Evolutionary conservation across 2,329 filamentous ascomycete genomes (phyloP).

Genomic region (Phymatotrichopsis omnivora): DNA sequence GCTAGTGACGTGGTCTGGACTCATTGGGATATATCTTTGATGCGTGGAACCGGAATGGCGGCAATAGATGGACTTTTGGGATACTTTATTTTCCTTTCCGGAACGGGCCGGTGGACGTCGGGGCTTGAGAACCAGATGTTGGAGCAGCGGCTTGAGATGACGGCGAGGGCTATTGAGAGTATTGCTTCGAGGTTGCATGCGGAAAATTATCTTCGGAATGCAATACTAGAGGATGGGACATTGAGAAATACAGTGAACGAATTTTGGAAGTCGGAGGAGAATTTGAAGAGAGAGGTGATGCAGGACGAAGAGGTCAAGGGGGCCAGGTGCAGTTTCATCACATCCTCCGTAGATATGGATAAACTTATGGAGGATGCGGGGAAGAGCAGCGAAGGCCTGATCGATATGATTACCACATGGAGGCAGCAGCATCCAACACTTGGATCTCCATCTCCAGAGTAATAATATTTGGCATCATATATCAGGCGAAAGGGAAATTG

Average conservation of each 20-base stretch:
- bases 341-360: conserved; percentile 35
- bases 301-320: conserved; percentile 59
- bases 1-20: conserved; percentile 57
- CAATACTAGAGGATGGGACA: conserved; percentile 60
- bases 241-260: conserved; percentile 55
- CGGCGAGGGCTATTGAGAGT: conserved; percentile 47
- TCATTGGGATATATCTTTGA: conserved; percentile 57
- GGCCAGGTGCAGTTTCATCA: conserved; percentile 54
- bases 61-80: conserved; percentile 54
- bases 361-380: conserved; percentile 29
- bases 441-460: too few species aligned
- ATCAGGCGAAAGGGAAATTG: too few species aligned
- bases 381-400: conserved; percentile 44
- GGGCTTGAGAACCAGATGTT: conserved; percentile 47
- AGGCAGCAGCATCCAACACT: too few species aligned
- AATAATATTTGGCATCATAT: too few species aligned
- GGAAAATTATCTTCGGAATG: conserved; percentile 68
- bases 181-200: conserved; percentile 60
- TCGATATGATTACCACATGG: conserved; percentile 22
- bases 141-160: conserved; percentile 55
- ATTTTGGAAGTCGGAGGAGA: conserved; percentile 73
- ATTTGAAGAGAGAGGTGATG: conserved; percentile 50
- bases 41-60: conserved; percentile 55
- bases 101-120: conserved; percentile 66
- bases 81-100: conserved; percentile 59